Base-by-base conservation (phyloP, 164 flowering plant genomes). In the Aristolochia contorta region DNA sequence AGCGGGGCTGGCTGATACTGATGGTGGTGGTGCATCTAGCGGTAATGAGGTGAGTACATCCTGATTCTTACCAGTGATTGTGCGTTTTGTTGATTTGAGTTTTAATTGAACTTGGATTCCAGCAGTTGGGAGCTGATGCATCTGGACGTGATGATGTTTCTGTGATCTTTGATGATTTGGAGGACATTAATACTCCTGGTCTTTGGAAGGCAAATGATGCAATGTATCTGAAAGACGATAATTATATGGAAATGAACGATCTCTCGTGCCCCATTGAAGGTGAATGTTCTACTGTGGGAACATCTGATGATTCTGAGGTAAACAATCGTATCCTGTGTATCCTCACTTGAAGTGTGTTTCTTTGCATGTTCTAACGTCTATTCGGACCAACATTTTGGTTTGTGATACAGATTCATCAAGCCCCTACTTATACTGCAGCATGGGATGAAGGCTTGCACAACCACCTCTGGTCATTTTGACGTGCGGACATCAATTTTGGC, bases 121-220 rank as follows among this genome's bases (percentile, higher is more conserved):
- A 15, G 30, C 23, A 53, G 27, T 22, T 23, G 18, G 56, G 27
- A 53, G 27, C 16, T 53, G 9, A 22, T 22, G 3, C 15, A 53
- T 53, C 30, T 10, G 30, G 10, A 61, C 21, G 6, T 7, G 20
- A 24, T 16, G 70, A 63, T 21, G 71, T 25, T 9, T 16, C 47
- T 59, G 78, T 68, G 64, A 65, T 72, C 53, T 77, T 33, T 57
- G 41, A 59, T 54, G 80, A 49, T 30, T 67, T 77, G 66, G 74
- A 32, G 33, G 78, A 74, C 66, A 66, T 75, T 43, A 60, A 32
- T 58, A 33, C 54, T 45, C 30, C 19, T 20, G 45, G 47, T 22
- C 54, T 59, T 23, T 53, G 23, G 7, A 16, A 53, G 15, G 32
- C 23, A 27, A 53, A 53, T 22, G 30, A 14, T n/a, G 32, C 4